Evolutionary conservation across 805 yeast species (phyloP), one percentile per base, ranked within the genome.

Genomic region (Diddensiella transvaalensis): DNA sequence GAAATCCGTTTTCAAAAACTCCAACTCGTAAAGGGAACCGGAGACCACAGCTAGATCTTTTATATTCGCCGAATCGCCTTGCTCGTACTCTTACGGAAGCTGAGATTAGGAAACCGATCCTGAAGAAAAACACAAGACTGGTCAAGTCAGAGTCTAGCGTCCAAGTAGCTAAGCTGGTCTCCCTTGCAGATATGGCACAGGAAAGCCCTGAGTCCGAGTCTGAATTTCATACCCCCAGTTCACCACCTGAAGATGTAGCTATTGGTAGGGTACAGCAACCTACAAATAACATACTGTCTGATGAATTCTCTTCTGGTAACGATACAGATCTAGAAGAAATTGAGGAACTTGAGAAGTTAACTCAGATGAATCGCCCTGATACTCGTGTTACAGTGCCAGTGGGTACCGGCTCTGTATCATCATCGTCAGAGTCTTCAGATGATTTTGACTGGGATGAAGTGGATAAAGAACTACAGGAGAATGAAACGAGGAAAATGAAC

Each of bases 41-140:
- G 8, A 35, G 8, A 17, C 40, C 22, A 3, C 19, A 18, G 13
- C 17, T 44, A 3, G 30, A 40, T 35, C 49, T 43, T 10, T 35
- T 56, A 19, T 55, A 52, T 30, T 49, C 55, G 3, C 60, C 60
- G 13, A 58, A 54, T 18, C 55, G 49, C 35, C 44, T 56, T 22
- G 55, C 49, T 21, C 37, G 59, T 23, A 38, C 54, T 8, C 36
- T 50, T 19, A 21, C 15, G 11, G 15, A 21, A 17, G 32, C 11
- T 33, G 18, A 32, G 19, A n/a, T 15, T 15, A 5, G 10, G 22
- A 15, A 21, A n/a, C n/a, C n/a, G n/a, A n/a, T n/a, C n/a, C n/a
- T n/a, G n/a, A n/a, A n/a, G n/a, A n/a, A n/a, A n/a, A n/a, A n/a
- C n/a, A n/a, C n/a, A n/a, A n/a, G n/a, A n/a, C n/a, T n/a, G n/a